phyloP scores from a whole-genome alignment of 441 rosid species.

The Pelargonium cotyledonis region DNA sequence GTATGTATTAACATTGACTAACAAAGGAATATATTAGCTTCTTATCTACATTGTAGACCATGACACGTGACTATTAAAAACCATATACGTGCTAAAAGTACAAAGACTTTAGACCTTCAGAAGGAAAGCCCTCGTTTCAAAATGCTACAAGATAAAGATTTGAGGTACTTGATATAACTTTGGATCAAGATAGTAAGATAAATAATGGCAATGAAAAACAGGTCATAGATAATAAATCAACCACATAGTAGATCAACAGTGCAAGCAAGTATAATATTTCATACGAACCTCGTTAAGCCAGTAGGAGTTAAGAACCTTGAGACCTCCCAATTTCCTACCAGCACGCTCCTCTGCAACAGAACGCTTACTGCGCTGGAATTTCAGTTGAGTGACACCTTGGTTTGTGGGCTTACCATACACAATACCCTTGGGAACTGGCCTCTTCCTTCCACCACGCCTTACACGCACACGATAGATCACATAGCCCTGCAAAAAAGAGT shows the following conservation, averaged over 20 bases:
- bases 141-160: no score
- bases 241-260: no score
- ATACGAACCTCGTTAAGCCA: constrained; percentile 56
- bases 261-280: background rate
- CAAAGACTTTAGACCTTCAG: no score
- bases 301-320: constrained; percentile 61
- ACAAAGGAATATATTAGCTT: no score
- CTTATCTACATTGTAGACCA: no score
- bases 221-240: no score
- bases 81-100: no score
- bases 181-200: no score
- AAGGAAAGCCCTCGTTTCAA: no score
- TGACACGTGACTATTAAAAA: background rate
- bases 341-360: constrained; percentile 72
- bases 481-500: constrained; percentile 53
- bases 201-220: no score
- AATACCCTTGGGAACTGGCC: constrained; percentile 72
- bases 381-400: constrained; percentile 69
- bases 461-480: constrained; percentile 61
- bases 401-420: constrained; percentile 67
- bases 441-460: constrained; percentile 66
- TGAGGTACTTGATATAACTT: no score
- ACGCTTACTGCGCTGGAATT: constrained; percentile 63
- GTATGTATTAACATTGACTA: no score
- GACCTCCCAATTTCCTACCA: constrained; percentile 56